Conservation (phyloP, 306 rosid genomes). For the Vigna unguiculata region DNA sequence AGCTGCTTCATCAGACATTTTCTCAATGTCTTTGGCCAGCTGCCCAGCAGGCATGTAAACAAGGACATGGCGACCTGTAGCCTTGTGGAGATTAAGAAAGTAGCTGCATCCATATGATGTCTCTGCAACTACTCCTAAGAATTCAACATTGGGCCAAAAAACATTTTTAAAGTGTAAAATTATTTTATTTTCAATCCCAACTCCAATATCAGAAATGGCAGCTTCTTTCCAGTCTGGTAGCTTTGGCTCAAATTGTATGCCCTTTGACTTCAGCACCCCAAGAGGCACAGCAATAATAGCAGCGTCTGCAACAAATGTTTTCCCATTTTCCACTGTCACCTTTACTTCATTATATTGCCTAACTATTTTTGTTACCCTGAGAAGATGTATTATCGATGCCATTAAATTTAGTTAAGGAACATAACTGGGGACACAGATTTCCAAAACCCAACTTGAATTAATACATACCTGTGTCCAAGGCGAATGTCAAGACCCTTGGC, state of each 20-base stretch:
- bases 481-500: constrained; percentile 97
- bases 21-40: constrained; percentile 96
- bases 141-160: constrained; percentile 99
- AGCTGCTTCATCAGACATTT: constrained; percentile 99
- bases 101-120: constrained; percentile 97
- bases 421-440: constrained; percentile 19
- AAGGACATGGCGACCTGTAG: constrained; percentile 89
- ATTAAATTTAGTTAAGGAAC: constrained; percentile 36
- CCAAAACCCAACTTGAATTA: not conserved
- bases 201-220: constrained; percentile 89
- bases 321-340: constrained; percentile 80
- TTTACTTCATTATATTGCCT: constrained; percentile 82
- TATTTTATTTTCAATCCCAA: constrained; percentile 93
- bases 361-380: constrained; percentile 81
- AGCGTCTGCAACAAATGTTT: constrained; percentile 90
- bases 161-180: constrained; percentile 88
- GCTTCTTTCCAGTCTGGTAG: constrained; percentile 98
- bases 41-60: constrained; percentile 99
- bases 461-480: constrained; percentile 75
- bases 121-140: constrained; percentile 95
- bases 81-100: constrained; percentile 99
- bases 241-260: constrained; percentile 84
- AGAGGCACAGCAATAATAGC: constrained; percentile 87
- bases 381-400: constrained; percentile 34
- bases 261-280: constrained; percentile 86